These are phyloP conservation scores for Neurospora sp. DNA, from an alignment of 495 filamentous ascomycete genomes.

Conservation along the genomic window DNA sequence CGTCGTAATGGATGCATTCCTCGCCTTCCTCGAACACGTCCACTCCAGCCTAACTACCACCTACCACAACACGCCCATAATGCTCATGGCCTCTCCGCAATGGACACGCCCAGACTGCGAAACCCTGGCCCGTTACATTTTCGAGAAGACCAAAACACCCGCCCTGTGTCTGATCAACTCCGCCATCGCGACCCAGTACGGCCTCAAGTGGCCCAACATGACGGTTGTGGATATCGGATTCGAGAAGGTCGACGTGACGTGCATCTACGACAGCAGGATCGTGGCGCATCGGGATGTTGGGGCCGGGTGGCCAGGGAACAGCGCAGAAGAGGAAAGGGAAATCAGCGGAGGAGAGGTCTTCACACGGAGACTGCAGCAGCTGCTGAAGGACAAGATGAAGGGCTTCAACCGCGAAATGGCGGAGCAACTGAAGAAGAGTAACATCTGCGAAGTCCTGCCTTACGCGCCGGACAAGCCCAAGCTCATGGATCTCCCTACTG, in stretches of 20 bases:
- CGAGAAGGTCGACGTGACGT: conserved; percentile 84
- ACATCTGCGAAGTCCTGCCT: conserved; percentile 80
- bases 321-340: conserved; percentile 48
- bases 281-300: conserved; percentile 31
- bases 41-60: conserved; percentile 78
- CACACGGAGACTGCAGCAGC: conserved; percentile 60
- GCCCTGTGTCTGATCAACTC: conserved; percentile 80
- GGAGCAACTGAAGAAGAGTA: conserved; percentile 84
- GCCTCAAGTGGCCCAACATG: conserved; percentile 63
- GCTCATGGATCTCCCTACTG: conserved; percentile 44
- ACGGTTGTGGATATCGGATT: conserved; percentile 85
- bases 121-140: conserved; percentile 78
- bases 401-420: conserved; percentile 80
- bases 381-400: conserved; percentile 49
- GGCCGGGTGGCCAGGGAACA: conserved; percentile 8
- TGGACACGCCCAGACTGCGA: conserved; percentile 83
- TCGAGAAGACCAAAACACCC: conserved; percentile 92
- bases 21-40: conserved; percentile 79
- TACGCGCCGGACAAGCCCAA: conserved; percentile 48
- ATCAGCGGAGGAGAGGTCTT: conserved; percentile 82
- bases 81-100: conserved; percentile 74
- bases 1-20: conserved; percentile 80
- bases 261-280: conserved; percentile 67
- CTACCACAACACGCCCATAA: conserved; percentile 81
- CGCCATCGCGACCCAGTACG: conserved; percentile 73